Evolutionary conservation across 495 filamentous ascomycete species (phyloP), one percentile per base, ranked within the genome.

Genomic region (Saxophila tyrrhenica): DNA sequence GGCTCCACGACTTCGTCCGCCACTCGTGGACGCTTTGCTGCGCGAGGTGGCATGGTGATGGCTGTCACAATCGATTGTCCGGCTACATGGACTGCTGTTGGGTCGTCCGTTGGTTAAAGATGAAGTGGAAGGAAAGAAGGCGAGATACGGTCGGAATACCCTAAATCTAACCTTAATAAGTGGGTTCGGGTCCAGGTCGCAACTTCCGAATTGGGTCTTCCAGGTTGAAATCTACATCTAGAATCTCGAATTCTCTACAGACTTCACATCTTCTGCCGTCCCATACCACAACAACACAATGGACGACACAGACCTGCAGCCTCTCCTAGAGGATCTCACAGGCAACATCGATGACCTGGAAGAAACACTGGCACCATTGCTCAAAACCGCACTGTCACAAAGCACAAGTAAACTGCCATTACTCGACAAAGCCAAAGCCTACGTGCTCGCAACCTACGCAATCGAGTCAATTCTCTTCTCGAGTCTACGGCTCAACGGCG

Each of bases 381-480:
- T 94, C 25, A 73, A 75, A 19, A 70, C 67, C 25, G 73, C 82
- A 20, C 63, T 97, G 22, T 70, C 79, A 21, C 80, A 85, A 48
- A 73, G 77, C 9, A 79, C 87, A 5, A 80, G 77, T 52, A 92
- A 87, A 66, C 72, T 98, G 29, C 89, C 94, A 1, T 75, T 98
- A 10, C 73, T 96, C 52, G 92, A 98, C 73, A 92, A 87, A 67
- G 91, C 92, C 19, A 94, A 95, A 70, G 80, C 95, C 53, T 86
- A 92, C 62, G 83, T 94, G 17, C 68, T 92, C 25, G 71, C 80
- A 44, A 83, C 87, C 0, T 97, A 97, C 66, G 78, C 89, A 0
- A 80, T 98, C 48, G 89, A 97, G 58, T 94, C 88, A n/a, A 71
- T 95, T 15, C 67, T 97, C 20, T 97, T 94, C 69, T 55, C 39